These are phyloP conservation scores for Eucalyptus tenuipes DNA, from an alignment of 345 rosid genomes.

Conservation along the genomic window DNA sequence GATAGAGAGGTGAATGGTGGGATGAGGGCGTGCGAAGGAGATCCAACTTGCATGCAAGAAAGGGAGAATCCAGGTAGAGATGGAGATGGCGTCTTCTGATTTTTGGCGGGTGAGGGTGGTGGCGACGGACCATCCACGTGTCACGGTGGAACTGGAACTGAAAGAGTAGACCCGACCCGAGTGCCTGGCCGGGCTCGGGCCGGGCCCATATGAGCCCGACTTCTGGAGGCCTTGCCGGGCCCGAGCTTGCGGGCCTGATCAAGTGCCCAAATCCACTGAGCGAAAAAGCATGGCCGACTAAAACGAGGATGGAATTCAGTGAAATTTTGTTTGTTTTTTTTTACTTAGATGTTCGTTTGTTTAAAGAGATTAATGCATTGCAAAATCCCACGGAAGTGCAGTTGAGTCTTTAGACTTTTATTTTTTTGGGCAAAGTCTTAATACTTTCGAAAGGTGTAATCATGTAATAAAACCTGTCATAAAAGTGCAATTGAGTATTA, in stretches of 20 bases:
- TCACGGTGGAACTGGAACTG: background rate
- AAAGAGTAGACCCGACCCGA: no score
- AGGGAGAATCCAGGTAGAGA: background rate
- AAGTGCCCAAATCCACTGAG: background rate
- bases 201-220: background rate
- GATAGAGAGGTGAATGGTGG: background rate
- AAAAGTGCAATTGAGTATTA: accelerated
- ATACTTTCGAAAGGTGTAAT: background rate
- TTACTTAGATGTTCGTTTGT: background rate
- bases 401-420: background rate
- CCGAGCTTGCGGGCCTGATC: background rate
- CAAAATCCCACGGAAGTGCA: background rate
- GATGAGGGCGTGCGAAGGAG: background rate
- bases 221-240: background rate
- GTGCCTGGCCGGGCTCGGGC: background rate
- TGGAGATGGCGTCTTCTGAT: background rate
- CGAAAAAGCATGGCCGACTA: background rate
- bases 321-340: background rate
- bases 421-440: background rate
- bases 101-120: background rate
- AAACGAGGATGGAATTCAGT: background rate
- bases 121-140: background rate
- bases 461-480: accelerated
- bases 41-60: background rate
- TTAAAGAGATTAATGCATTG: background rate